Evolutionary conservation across 1,284 basidiomycete species (phyloP), one percentile per base, ranked within the genome.

Genomic region (Fereydounia khargensis): DNA sequence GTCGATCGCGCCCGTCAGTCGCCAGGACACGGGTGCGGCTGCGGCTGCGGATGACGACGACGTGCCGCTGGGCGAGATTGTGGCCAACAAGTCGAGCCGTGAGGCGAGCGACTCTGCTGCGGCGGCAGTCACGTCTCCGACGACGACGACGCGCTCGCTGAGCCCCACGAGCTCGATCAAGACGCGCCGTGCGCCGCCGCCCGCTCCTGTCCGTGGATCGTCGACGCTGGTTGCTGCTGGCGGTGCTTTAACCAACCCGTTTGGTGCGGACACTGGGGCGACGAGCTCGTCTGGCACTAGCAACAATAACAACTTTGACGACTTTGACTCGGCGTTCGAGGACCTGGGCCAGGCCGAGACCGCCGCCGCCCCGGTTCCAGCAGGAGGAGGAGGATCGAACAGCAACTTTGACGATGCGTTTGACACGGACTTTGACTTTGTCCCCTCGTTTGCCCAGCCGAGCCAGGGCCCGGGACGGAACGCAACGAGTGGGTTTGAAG

Each of bases 321-420:
- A 75, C 38, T 75, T 75, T 38, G 73, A 75, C 23, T 57, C 63
- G 23, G 72, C 73, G 0, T 75, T 75, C 35, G 65, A 68, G 25
- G 70, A 72, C 34, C 49, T 75, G 16, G 70, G 71, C 9, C 58
- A 63, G 1, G 52, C 60, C 0, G 47, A 64, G 19, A 22, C 17
- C 4, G 30, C 11, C 6, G 11, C 36, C 7, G 25, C 17, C 17
- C 39, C 25, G 9, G 34, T 39, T 5, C 21, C 35, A 13, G 19
- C 43, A 10, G 54, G 60, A 10, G n/a, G n/a, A n/a, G n/a, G n/a
- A n/a, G n/a, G n/a, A n/a, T n/a, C n/a, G n/a, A n/a, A n/a, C n/a
- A n/a, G n/a, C n/a, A n/a, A n/a, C n/a, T 67, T 73, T 31, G 72
- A 74, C 39, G 67, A 73, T 44, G 54, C 60, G 2, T 73, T 73